Evolutionary conservation across 2,329 filamentous ascomycete genomes (phyloP).

Genomic region (Ophiostoma quercus): DNA sequence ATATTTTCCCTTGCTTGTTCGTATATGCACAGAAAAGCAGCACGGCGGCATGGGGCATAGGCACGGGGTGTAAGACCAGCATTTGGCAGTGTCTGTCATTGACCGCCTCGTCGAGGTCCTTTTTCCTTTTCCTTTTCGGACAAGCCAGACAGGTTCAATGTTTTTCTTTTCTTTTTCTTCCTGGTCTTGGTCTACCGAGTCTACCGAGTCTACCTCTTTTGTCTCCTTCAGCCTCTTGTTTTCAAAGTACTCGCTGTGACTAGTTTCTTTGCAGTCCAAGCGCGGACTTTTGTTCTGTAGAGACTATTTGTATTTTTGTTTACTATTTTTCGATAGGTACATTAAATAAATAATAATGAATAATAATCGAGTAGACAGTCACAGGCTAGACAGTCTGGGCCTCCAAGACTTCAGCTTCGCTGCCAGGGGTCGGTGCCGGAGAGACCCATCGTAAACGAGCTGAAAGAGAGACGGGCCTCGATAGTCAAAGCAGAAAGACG

Average conservation of each 20-base stretch:
- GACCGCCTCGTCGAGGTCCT: background rate
- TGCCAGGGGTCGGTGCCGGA: background rate
- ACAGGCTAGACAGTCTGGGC: background rate
- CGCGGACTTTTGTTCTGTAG: conserved; percentile 7
- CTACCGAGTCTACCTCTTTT: background rate
- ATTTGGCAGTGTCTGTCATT: background rate
- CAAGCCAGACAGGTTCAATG: background rate
- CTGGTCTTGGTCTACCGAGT: too few relatives aligned
- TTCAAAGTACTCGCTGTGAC: background rate
- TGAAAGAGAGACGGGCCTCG: background rate
- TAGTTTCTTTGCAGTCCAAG: background rate
- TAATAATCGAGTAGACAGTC: background rate
- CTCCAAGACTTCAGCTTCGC: conserved; percentile 4
- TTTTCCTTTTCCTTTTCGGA: background rate
- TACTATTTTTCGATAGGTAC: background rate
- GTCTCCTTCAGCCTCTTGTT: background rate
- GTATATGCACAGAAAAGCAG: conserved; percentile 3
- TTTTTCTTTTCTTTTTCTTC: background rate
- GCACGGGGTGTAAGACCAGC: background rate
- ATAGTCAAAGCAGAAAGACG: background rate
- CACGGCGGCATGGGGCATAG: background rate
- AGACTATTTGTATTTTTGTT: conserved; percentile 5
- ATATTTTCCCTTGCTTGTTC: background rate
- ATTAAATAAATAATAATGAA: background rate
- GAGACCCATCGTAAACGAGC: background rate